Percentiles rank a stretch among this genome's conserved stretches.
Evolutionary conservation across 345 rosid genomes (phyloP).

Genomic region (Salix dunnii): DNA sequence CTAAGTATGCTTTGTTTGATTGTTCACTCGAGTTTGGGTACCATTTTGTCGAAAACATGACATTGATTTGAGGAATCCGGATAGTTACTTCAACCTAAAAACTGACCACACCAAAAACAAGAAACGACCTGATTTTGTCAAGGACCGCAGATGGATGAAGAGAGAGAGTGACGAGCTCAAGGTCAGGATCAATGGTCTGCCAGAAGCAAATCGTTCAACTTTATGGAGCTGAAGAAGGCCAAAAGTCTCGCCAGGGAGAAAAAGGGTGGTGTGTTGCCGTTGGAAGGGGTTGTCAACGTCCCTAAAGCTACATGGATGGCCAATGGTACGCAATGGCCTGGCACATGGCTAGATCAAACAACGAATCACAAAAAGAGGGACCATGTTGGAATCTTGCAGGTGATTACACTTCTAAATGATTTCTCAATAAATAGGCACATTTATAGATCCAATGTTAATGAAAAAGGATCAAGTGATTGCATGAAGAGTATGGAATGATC

Average conservation of each 20-base stretch:
- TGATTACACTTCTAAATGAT: slow-evolving; percentile 1
- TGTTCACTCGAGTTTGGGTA: slow-evolving; percentile 52
- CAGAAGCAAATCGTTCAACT: slow-evolving; percentile 65
- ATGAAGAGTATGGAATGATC: neutral
- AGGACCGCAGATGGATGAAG: slow-evolving; percentile 94
- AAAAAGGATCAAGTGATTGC: neutral
- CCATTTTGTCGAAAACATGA: slow-evolving; percentile 92
- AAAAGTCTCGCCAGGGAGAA: slow-evolving; percentile 51
- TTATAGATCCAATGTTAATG: neutral
- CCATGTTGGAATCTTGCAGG: slow-evolving; percentile 85
- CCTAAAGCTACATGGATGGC: slow-evolving; percentile 96
- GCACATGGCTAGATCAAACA: slow-evolving; percentile 65
- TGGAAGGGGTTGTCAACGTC: slow-evolving; percentile 42
- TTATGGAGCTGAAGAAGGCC: slow-evolving; percentile 58
- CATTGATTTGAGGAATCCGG: slow-evolving; percentile 90
- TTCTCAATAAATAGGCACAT: neutral
- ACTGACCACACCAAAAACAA: slow-evolving; percentile 79
- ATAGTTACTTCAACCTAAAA: slow-evolving; percentile 71
- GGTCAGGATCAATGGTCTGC: slow-evolving; percentile 86
- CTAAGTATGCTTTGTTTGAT: neutral
- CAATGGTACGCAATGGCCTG: slow-evolving; percentile 97
- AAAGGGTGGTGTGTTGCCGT: slow-evolving; percentile 50
- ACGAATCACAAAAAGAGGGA: slow-evolving; percentile 82
- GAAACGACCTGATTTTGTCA: slow-evolving; percentile 77
- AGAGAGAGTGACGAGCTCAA: slow-evolving; percentile 95